Evolutionary conservation across 2,329 filamentous ascomycete species (phyloP).

Genomic region (Diaporthe australafricana): DNA sequence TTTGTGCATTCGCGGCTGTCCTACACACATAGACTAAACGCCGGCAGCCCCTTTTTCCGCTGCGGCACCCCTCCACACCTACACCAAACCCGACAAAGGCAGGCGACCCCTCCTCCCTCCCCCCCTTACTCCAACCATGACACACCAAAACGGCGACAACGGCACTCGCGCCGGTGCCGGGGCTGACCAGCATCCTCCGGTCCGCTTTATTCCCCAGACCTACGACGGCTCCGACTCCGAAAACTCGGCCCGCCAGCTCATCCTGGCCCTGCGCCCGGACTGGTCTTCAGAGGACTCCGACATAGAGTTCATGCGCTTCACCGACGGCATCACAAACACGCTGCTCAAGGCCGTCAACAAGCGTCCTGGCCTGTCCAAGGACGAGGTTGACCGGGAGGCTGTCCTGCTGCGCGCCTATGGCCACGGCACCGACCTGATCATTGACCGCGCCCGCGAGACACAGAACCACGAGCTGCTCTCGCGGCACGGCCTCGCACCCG

Average conservation of each 20-base stretch:
- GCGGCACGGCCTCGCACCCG: slow-evolving; percentile 83
- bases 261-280: slow-evolving; percentile 83
- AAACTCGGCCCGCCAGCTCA: slow-evolving; percentile 81
- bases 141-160: slow-evolving; percentile 24
- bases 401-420: slow-evolving; percentile 94
- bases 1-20: background rate
- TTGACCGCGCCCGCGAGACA: slow-evolving; percentile 89
- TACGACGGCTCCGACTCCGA: slow-evolving; percentile 83
- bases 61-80: slow-evolving; percentile 23
- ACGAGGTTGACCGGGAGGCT: slow-evolving; percentile 85
- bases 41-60: slow-evolving; percentile 7
- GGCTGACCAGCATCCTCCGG: slow-evolving; percentile 46
- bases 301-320: slow-evolving; percentile 90
- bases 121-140: slow-evolving; percentile 16
- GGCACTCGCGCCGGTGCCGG: slow-evolving; percentile 53
- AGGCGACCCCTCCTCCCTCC: slow-evolving; percentile 29
- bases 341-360: slow-evolving; percentile 82
- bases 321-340: slow-evolving; percentile 98
- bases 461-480: slow-evolving; percentile 89
- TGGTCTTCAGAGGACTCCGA: slow-evolving; percentile 75
- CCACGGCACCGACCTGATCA: slow-evolving; percentile 92
- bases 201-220: slow-evolving; percentile 77
- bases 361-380: slow-evolving; percentile 74
- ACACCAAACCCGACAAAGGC: slow-evolving; percentile 18
- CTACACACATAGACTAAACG: background rate